Evolutionary conservation across 179 eudicot species (phyloP).

Genomic region (Nepenthes alata): DNA sequence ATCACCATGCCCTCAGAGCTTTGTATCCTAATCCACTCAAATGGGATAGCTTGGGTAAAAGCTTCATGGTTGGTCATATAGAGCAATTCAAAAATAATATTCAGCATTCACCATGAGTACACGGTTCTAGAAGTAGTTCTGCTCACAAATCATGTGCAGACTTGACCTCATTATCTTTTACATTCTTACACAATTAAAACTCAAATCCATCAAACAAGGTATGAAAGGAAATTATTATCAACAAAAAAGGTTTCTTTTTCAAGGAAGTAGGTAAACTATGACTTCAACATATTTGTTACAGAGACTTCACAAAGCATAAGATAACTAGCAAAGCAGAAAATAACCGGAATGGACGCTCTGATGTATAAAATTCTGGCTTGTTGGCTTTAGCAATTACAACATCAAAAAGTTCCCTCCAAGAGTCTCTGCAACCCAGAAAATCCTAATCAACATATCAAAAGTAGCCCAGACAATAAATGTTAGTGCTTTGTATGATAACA

Average conservation of each 20-base stretch:
- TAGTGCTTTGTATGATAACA: no score
- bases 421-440: conserved; percentile 56
- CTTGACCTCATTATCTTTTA: no score
- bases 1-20: no score
- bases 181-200: no score
- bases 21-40: no score
- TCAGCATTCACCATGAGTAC: no score
- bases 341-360: conserved; percentile 95
- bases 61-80: no score
- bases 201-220: background rate
- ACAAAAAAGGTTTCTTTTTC: background rate
- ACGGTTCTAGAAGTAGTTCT: no score
- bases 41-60: no score
- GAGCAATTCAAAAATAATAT: no score
- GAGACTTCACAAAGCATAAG: background rate
- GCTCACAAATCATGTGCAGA: no score
- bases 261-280: background rate
- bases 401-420: conserved; percentile 98
- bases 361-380: conserved; percentile 91
- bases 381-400: conserved; percentile 98
- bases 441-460: conserved; percentile 36
- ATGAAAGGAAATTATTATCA: background rate
- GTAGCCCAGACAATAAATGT: background rate
- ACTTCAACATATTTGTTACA: background rate
- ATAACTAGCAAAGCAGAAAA: conserved; percentile 12